These are phyloP conservation scores for Chlorella ohadii DNA, from an alignment of 139 green algal genomes.

Conservation along the genomic window DNA sequence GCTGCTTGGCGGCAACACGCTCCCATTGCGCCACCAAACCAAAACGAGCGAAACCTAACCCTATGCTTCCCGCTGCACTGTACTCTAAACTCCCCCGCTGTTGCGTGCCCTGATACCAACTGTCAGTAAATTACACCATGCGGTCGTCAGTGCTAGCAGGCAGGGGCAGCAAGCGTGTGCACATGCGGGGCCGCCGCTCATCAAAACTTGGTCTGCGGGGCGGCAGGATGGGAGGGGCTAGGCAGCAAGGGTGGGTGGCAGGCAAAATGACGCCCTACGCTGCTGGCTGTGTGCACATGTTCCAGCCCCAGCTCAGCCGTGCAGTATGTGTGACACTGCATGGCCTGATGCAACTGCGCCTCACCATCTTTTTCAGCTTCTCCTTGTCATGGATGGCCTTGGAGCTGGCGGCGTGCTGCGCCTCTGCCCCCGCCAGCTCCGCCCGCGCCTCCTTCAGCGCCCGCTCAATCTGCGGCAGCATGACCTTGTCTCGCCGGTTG, in stretches of 20 bases:
- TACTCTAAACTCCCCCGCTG: not conserved
- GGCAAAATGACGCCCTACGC: too few relatives aligned
- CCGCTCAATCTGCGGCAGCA: conserved; percentile 35
- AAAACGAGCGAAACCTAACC: not conserved
- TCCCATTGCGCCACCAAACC: not conserved
- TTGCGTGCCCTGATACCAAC: not conserved
- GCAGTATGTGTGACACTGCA: too few relatives aligned
- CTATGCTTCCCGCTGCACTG: not conserved
- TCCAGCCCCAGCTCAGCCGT: too few relatives aligned
- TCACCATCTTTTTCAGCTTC: conserved; percentile 5
- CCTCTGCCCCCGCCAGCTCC: conserved; percentile 16
- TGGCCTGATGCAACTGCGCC: too few relatives aligned
- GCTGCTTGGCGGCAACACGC: too few relatives aligned
- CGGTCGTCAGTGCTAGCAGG: too few relatives aligned
- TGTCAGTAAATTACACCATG: too few relatives aligned
- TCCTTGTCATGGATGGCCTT: conserved; percentile 6
- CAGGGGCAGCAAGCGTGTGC: too few relatives aligned
- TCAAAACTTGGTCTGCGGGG: conserved; percentile 22
- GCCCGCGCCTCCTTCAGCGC: conserved; percentile 19
- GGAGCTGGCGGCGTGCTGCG: not conserved
- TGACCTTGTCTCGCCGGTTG: conserved; percentile 24
- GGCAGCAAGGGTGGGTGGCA: too few relatives aligned
- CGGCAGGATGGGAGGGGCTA: too few relatives aligned
- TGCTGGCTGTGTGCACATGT: too few relatives aligned
- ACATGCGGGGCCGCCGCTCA: too few relatives aligned